Percentiles rank a stretch among this genome's conserved stretches.
Conservation (phyloP, 345 rosid genomes). For the Mallotus nudiflorus region DNA sequence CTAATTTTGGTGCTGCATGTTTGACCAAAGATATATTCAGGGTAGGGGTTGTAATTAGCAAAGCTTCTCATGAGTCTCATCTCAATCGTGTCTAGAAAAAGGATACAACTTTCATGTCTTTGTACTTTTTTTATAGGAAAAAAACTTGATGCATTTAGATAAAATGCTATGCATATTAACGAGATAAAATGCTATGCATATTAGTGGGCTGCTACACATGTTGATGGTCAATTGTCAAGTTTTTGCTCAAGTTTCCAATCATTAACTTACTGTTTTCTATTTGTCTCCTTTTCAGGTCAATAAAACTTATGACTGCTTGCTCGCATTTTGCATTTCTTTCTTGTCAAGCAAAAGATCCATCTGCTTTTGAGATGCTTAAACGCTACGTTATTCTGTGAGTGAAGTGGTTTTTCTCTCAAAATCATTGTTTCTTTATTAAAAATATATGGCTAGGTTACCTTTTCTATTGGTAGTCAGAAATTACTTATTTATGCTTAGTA, state of each 20-base stretch:
- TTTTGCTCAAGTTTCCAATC: background rate
- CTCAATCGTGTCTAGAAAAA: background rate
- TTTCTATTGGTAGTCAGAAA: background rate
- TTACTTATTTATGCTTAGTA: background rate
- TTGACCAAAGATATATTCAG: constrained; percentile 75
- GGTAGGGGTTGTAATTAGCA: constrained; percentile 46
- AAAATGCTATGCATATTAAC: too few species aligned
- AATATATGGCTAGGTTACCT: too few species aligned
- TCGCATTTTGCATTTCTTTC: constrained; percentile 56
- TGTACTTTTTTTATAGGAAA: background rate
- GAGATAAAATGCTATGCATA: too few species aligned
- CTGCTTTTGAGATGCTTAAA: constrained; percentile 52
- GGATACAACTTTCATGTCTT: constrained; percentile 2
- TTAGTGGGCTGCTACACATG: background rate
- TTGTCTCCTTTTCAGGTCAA: constrained; percentile 57
- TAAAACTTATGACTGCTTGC: constrained; percentile 92
- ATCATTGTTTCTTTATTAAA: background rate
- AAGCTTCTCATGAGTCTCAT: constrained; percentile 15
- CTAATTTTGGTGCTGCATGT: constrained; percentile 76
- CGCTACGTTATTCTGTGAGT: constrained; percentile 67
- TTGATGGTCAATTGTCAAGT: background rate
- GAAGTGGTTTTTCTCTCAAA: background rate
- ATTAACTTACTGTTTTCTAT: background rate
- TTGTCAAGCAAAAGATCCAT: constrained; percentile 69
- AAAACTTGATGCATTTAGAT: background rate